These are phyloP conservation scores for Oligophagozyma castellii DNA, from an alignment of 1,139 yeast genomes.

Conservation along the genomic window DNA sequence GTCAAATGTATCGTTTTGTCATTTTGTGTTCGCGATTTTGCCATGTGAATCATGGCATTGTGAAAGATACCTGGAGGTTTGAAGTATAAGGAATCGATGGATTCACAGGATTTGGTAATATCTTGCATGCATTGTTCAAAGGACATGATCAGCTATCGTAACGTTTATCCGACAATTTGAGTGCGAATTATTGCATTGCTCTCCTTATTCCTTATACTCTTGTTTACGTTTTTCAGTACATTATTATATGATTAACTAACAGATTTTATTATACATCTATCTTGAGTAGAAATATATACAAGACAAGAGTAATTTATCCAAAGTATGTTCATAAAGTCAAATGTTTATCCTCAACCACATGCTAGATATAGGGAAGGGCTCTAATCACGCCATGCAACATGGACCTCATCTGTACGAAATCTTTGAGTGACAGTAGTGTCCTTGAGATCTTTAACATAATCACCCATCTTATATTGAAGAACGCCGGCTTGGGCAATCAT, in stretches of 20 bases:
- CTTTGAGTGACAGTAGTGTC: conserved; percentile 87
- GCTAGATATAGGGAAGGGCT: no score
- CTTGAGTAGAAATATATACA: no score
- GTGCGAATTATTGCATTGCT: no score
- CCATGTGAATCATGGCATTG: conserved; percentile 17
- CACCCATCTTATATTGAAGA: conserved; percentile 74
- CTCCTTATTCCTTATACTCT: no score
- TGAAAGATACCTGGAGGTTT: conserved; percentile 26
- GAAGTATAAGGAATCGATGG: conserved; percentile 20
- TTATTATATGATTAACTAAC: no score
- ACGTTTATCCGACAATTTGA: no score
- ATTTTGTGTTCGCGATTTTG: conserved; percentile 8
- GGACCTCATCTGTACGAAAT: conserved; percentile 87
- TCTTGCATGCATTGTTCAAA: conserved; percentile 21
- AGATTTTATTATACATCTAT: no score
- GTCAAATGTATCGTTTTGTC: conserved; percentile 13
- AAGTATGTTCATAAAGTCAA: no score
- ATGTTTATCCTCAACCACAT: no score
- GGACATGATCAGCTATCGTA: no score
- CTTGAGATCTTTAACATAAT: conserved; percentile 36
- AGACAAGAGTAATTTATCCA: no score
- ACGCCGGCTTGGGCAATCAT: conserved; percentile 99
- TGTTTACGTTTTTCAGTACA: no score
- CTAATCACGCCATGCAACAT: conserved; percentile 88
- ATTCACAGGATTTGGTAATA: conserved; percentile 16